Base-by-base conservation (phyloP, 1,284 basidiomycete genomes). In the Cryptococcus sp. region DNA sequence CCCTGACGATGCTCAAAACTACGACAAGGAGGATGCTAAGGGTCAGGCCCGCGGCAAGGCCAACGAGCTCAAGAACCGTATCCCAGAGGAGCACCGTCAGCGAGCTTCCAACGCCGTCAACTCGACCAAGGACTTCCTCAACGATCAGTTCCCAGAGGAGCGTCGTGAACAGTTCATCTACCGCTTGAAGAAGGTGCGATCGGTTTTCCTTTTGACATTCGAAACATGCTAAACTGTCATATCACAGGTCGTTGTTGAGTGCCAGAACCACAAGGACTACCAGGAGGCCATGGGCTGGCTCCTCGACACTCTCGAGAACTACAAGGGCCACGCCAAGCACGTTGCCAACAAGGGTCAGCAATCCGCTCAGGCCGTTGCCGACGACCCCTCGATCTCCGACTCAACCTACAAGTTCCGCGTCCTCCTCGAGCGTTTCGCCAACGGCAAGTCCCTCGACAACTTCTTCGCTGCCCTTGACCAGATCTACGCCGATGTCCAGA, bases 191-290 rank as follows among this genome's bases (percentile, higher is more conserved):
- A 73, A 90, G 87, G 89, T 92, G 47, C 60, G 62, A 57, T 16
- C 30, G 17, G 30, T 7, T 45, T 10, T 39, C 40, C 6, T 6
- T 46, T 19, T 50, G 45, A 25, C 25, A 25, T 20, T 23, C 35
- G 41, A 10, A 2, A 23, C 11, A 43, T 52, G 35, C 27, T 50
- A 46, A 46, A 19, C 54, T 40, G 8, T 17, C 27, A 27, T n/a
- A 41, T 17, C 17, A 16, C 38, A 69, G 67, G 68, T 72, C 27
- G 65, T 72, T 30, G 69, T 72, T 61, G 94, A 97, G 78, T 93
- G 91, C 78, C 94, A 97, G 81, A 86, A 88, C 73, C 91, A 95
- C 80, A 84, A 87, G 59, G 90, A 95, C 72, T 97, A 96, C 79
- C 90, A 93, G 69, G 86, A 85, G 55, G 86, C 88, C 40, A 84